These are phyloP conservation scores for Vitis hybrid DNA, from an alignment of 177 flowering plant genomes.

Conservation along the genomic window DNA sequence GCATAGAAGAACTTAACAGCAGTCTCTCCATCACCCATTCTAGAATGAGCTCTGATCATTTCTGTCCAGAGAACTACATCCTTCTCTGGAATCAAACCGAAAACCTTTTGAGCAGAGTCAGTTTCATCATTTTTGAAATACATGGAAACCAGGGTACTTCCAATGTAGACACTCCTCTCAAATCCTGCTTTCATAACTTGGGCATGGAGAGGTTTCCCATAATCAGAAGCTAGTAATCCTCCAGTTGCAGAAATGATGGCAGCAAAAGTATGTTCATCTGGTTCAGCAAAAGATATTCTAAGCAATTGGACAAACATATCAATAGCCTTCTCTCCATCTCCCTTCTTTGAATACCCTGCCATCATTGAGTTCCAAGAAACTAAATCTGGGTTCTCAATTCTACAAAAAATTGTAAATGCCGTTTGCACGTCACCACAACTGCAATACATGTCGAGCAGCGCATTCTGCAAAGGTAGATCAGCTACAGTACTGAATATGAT, in stretches of 20 bases:
- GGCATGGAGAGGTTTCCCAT: slow-evolving; percentile 76
- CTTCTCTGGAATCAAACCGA: slow-evolving; percentile 37
- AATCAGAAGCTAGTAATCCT: slow-evolving; percentile 27
- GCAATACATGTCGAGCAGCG: slow-evolving; percentile 78
- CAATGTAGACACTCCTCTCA: slow-evolving; percentile 51
- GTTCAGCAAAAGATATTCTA: slow-evolving; percentile 30
- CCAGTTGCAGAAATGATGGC: slow-evolving; percentile 51
- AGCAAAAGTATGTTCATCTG: slow-evolving; percentile 79
- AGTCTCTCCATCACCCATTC: slow-evolving; percentile 47
- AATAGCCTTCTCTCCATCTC: slow-evolving; percentile 59
- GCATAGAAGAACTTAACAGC: slow-evolving; percentile 51
- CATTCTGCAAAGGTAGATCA: slow-evolving; percentile 71
- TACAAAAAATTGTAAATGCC: slow-evolving; percentile 49
- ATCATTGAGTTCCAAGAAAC: slow-evolving; percentile 90
- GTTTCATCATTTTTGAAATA: slow-evolving; percentile 56
- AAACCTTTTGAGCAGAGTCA: slow-evolving; percentile 52
- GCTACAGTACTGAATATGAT: slow-evolving; percentile 32
- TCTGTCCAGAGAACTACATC: slow-evolving; percentile 88
- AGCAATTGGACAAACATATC: slow-evolving; percentile 43
- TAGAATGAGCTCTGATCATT: slow-evolving; percentile 69
- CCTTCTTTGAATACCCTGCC: slow-evolving; percentile 55
- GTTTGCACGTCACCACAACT: slow-evolving; percentile 46
- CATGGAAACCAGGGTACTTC: slow-evolving; percentile 70
- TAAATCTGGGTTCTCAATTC: slow-evolving; percentile 53
- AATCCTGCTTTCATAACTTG: slow-evolving; percentile 52